Evolutionary conservation across 306 rosid species (phyloP), one percentile per base, ranked within the genome.

Genomic region (Prunus salicina): DNA sequence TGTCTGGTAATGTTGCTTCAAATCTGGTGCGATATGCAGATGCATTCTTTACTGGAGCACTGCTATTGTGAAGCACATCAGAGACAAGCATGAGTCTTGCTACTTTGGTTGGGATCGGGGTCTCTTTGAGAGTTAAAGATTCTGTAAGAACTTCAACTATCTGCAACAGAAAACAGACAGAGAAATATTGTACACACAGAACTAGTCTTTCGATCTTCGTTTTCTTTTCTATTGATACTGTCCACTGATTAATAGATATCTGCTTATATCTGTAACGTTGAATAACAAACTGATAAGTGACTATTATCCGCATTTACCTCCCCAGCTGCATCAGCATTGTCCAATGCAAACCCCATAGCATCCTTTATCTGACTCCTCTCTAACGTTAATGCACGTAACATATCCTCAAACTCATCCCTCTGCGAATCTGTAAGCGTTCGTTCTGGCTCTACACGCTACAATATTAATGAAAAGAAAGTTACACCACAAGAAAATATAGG

Each of bases 31-130:
- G 97, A 86, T 96, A 96, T 30, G 99, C 98, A 79, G 99, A 96
- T 32, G 99, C 99, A 91, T 96, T 96, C 86, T 96, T 96, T 67
- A 96, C 99, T 45, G 99, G 99, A 82, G 99, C 99, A 78, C 98
- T 96, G 84, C 99, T 96, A 81, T 96, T 96, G 81, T 96, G 99
- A 86, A 96, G 99, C 72, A 96, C 83, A 86, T 96, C 99, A 80
- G 99, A 92, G 79, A 96, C 99, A 51, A 96, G 99, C 99, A 96
- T 96, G 62, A 96, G 93, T 85, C 99, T 91, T 73, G 99, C 99
- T 82, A 93, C 96, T 93, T 96, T 96, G 77, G 99, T 93, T 28
- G 99, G 97, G 83, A 96, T 96, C 50, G 91, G 98, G 60, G 99
- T 96, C 88, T 96, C 99, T 84, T 90, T 93, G 68, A 96, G 99